Base-by-base conservation (phyloP, 345 rosid species). In the Excoecaria cochinchinensis region DNA sequence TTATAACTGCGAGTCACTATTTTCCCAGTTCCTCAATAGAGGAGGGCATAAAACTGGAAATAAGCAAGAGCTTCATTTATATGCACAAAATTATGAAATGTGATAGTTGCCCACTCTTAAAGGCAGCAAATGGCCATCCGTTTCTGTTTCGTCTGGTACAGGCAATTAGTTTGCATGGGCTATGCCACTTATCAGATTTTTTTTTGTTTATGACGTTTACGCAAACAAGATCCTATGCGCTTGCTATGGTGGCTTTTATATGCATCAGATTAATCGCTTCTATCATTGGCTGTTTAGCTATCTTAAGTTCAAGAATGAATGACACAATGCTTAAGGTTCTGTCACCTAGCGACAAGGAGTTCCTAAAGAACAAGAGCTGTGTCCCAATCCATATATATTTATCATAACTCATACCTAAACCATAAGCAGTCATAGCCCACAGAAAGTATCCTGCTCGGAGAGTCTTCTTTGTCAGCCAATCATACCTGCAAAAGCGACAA, bases 381-480 rank as follows among this genome's bases (percentile, higher is more conserved):
- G 51, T 25, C 40, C 22, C 15, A 48, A 21, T 69, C 42, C 22
- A 67, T 52, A 19, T 21, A 46, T 25, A 65, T 4, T 47, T 42
- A 64, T 44, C 51, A 56, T 74, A 75, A 71, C 69, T 46, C 86
- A 42, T 87, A 92, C 97, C 99, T 86, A 91, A 79, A 70, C 99
- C 98, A 83, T 95, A 95, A 61, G 98, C 97, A 78, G 89, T 82
- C 98, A 93, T 91, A 65, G 96, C 87, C 94, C 99, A 85, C 57
- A 89, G 58, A 74, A 95, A 95, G 82, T 95, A 95, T 78, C 99
- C 99, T 39, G 91, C 74, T 74, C 84, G 87, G 15, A 90, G 87
- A 77, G 58, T 90, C 91, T 88, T 95, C 80, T 87, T 90, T 38
- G 91, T 82, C 81, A 93, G 85, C 96, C 97, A 91, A 74, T 95